Evolutionary conservation across 1,139 yeast species (phyloP).

Genomic region (Suhomyces kunorum): DNA sequence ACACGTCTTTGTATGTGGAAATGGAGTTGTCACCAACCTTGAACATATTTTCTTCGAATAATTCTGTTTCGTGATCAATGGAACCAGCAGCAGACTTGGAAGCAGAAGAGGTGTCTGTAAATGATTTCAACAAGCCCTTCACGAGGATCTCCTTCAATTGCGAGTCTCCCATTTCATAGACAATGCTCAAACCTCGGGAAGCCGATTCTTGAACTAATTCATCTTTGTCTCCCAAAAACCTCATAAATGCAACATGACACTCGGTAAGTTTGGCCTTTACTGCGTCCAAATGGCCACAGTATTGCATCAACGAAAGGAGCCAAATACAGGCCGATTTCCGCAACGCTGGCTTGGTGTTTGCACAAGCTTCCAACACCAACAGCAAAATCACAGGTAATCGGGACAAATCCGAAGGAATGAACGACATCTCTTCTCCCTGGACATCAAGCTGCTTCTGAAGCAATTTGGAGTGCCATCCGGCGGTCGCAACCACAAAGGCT

Average conservation of each 20-base stretch:
- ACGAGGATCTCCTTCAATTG: constrained; percentile 74
- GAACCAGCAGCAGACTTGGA: constrained; percentile 61
- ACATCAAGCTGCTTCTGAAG: constrained; percentile 56
- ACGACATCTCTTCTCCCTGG: constrained; percentile 28
- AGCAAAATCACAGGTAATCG: constrained; percentile 43
- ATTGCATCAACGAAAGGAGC: constrained; percentile 79
- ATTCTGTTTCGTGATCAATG: constrained; percentile 74
- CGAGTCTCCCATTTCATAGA: constrained; percentile 74
- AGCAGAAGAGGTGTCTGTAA: constrained; percentile 67
- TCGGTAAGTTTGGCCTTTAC: constrained; percentile 49
- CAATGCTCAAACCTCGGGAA: constrained; percentile 78
- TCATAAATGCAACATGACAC: constrained; percentile 74
- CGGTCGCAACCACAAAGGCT: constrained; percentile 67
- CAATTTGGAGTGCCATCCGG: constrained; percentile 74
- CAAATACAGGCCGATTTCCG: constrained; percentile 83
- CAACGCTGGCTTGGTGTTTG: constrained; percentile 68
- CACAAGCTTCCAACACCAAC: constrained; percentile 53
- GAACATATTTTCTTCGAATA: constrained; percentile 80
- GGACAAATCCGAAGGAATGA: constrained; percentile 22
- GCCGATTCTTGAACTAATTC: constrained; percentile 91
- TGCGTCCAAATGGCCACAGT: constrained; percentile 53
- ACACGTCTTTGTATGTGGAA: constrained; percentile 83
- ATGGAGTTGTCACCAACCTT: constrained; percentile 84
- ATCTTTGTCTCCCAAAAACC: constrained; percentile 74
- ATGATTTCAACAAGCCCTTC: constrained; percentile 71